Evolutionary conservation across 148 eudicot genomes (phyloP).

Genomic region (Linanthus parryae): DNA sequence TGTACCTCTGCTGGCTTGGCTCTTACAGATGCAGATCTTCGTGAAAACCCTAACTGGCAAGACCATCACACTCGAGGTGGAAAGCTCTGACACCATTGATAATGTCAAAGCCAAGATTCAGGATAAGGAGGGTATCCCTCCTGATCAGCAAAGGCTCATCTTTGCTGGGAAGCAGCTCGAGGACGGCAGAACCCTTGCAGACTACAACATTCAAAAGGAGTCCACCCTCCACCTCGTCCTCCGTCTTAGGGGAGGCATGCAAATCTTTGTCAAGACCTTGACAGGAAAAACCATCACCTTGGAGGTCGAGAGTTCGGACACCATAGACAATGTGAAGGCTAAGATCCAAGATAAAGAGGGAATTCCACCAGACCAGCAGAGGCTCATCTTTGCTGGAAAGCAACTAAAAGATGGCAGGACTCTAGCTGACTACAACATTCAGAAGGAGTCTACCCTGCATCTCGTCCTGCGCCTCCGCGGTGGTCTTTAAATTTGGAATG

Average conservation of each 20-base stretch:
- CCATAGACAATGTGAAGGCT: conserved; percentile 16
- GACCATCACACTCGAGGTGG: conserved; percentile 14
- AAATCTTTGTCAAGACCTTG: conserved; percentile 24
- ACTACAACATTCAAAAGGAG: conserved; percentile 15
- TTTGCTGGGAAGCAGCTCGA: conserved; percentile 12
- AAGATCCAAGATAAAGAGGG: conserved; percentile 19
- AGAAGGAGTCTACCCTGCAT: conserved; percentile 14
- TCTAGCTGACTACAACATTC: conserved; percentile 15
- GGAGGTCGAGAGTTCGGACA: conserved; percentile 14
- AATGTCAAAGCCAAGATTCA: conserved; percentile 5
- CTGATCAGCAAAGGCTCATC: conserved; percentile 11
- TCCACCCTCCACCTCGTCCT: background rate
- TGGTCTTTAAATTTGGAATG: conserved; percentile 10
- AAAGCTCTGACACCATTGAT: conserved; percentile 3
- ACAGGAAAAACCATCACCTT: conserved; percentile 20
- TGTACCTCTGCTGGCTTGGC: too few species aligned
- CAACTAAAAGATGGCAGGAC: conserved; percentile 15
- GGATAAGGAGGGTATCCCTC: conserved; percentile 10
- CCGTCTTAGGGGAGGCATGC: too few species aligned
- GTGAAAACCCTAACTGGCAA: conserved; percentile 11
- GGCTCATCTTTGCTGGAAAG: conserved; percentile 15
- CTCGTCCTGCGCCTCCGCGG: conserved; percentile 13
- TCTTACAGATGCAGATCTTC: conserved; percentile 13
- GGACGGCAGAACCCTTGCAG: conserved; percentile 11
- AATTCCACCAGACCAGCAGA: conserved; percentile 15